A percentile compares a stretch with the other conserved stretches of the same genome.
Evolutionary conservation across 1,139 yeast species (phyloP).

Genomic region (Hemisphaericaspora subhashii): DNA sequence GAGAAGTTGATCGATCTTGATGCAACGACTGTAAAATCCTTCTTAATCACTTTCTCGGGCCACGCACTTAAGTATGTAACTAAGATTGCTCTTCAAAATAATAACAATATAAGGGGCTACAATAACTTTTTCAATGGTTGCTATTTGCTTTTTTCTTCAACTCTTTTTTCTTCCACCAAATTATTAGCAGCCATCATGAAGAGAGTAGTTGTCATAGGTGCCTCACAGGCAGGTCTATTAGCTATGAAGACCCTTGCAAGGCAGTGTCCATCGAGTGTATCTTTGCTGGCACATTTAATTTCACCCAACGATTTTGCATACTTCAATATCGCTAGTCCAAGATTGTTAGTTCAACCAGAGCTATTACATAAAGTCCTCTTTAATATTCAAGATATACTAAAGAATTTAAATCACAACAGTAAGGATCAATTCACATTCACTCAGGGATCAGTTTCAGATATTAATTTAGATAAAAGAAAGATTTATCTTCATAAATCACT

Average conservation of each 20-base stretch:
- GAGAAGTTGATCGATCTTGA: too few relatives aligned
- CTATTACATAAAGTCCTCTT: conserved; percentile 19
- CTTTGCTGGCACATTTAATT: conserved; percentile 13
- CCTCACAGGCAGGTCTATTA: conserved; percentile 31
- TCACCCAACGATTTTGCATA: conserved; percentile 21
- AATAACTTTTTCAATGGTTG: too few relatives aligned
- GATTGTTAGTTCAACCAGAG: conserved; percentile 29
- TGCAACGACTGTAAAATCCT: too few relatives aligned
- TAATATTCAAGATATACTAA: conserved; percentile 19
- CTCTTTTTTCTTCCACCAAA: not conserved
- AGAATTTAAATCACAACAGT: conserved; percentile 14
- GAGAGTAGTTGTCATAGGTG: conserved; percentile 34
- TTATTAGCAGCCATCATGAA: conserved; percentile 3
- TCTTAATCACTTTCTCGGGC: too few relatives aligned
- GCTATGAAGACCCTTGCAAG: conserved; percentile 22
- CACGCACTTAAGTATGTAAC: too few relatives aligned
- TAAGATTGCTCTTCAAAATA: too few relatives aligned
- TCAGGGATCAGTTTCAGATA: conserved; percentile 23
- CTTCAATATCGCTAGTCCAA: conserved; percentile 29
- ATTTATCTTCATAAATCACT: conserved; percentile 13
- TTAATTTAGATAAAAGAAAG: conserved; percentile 21
- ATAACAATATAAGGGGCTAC: too few relatives aligned
- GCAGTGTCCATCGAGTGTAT: not conserved
- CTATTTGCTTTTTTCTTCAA: too few relatives aligned
- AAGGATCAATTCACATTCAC: conserved; percentile 17